phyloP scores from a whole-genome alignment of 495 filamentous ascomycete species.

The Hypoxylon fuscum region DNA sequence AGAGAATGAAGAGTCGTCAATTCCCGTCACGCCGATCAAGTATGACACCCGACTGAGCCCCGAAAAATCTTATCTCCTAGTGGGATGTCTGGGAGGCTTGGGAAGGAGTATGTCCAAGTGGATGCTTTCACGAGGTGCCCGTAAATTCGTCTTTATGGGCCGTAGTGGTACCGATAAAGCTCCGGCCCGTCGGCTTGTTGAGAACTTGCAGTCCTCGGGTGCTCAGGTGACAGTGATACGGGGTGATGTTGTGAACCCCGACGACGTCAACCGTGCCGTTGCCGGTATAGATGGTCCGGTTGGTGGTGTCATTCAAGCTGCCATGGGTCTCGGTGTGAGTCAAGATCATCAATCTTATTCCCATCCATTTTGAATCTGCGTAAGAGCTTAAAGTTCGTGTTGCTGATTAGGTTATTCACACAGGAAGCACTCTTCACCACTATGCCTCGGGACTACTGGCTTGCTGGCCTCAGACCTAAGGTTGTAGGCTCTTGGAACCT shows the following conservation, averaged over 20 bases:
- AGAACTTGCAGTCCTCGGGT: constrained; percentile 40
- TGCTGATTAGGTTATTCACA: too few species aligned
- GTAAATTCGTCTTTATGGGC: constrained; percentile 58
- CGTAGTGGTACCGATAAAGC: constrained; percentile 49
- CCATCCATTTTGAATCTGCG: too few species aligned
- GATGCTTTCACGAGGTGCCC: constrained; percentile 58
- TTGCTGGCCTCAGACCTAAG: constrained; percentile 52
- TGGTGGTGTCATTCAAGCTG: constrained; percentile 43
- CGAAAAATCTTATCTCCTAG: constrained; percentile 57
- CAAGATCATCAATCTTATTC: too few species aligned
- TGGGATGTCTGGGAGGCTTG: constrained; percentile 64
- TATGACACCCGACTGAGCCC: constrained; percentile 25
- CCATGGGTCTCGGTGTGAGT: too few species aligned
- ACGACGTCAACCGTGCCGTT: constrained; percentile 31
- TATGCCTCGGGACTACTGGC: constrained; percentile 53
- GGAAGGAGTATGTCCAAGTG: constrained; percentile 58
- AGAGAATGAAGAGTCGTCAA: neutral
- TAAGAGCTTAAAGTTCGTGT: too few species aligned
- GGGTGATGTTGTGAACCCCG: constrained; percentile 37
- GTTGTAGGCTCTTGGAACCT: constrained; percentile 52
- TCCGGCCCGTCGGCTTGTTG: constrained; percentile 36
- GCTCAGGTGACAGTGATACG: constrained; percentile 30
- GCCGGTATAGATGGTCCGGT: constrained; percentile 30
- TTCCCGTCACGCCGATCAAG: constrained; percentile 15
- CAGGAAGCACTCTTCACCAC: constrained; percentile 54